Conservation (phyloP, 352 stramenopile species). For the Elongisporangium undulatum region DNA sequence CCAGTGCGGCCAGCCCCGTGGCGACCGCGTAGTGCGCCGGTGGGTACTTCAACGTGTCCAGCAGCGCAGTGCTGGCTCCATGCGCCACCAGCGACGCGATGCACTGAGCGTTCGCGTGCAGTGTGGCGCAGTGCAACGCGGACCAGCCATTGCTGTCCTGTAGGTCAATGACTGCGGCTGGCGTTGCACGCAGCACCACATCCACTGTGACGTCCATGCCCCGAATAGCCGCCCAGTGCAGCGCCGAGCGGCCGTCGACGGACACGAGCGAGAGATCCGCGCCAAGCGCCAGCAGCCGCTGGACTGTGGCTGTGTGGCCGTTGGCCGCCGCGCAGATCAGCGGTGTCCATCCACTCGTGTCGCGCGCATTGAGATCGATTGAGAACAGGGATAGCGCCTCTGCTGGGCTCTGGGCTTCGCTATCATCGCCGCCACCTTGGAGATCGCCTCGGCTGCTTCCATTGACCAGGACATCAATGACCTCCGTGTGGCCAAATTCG, state of each 20-base stretch:
- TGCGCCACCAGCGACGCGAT: constrained; percentile 25
- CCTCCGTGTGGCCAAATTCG: constrained; percentile 46
- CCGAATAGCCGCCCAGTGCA: constrained; percentile 62
- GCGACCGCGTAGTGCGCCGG: constrained; percentile 15
- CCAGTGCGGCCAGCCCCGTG: background rate
- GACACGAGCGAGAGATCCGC: constrained; percentile 28
- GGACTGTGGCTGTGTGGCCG: constrained; percentile 34
- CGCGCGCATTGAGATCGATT: constrained; percentile 36
- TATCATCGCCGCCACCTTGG: background rate
- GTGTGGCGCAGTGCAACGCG: constrained; percentile 45
- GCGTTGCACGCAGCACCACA: constrained; percentile 18
- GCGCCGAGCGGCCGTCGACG: constrained; percentile 41
- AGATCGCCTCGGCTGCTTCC: background rate
- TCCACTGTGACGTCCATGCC: constrained; percentile 30
- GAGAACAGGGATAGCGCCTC: background rate
- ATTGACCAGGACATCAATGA: constrained; percentile 32
- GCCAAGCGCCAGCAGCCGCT: constrained; percentile 31
- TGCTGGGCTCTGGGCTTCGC: background rate
- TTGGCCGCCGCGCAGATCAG: constrained; percentile 58
- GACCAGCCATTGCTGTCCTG: constrained; percentile 53
- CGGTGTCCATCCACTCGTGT: constrained; percentile 47
- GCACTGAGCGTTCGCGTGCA: constrained; percentile 41
- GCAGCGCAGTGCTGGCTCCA: constrained; percentile 16
- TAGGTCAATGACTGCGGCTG: constrained; percentile 23
- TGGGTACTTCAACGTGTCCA: constrained; percentile 39